Evolutionary conservation across 805 yeast species (phyloP).

Genomic region (Zygoascus ofunaensis): DNA sequence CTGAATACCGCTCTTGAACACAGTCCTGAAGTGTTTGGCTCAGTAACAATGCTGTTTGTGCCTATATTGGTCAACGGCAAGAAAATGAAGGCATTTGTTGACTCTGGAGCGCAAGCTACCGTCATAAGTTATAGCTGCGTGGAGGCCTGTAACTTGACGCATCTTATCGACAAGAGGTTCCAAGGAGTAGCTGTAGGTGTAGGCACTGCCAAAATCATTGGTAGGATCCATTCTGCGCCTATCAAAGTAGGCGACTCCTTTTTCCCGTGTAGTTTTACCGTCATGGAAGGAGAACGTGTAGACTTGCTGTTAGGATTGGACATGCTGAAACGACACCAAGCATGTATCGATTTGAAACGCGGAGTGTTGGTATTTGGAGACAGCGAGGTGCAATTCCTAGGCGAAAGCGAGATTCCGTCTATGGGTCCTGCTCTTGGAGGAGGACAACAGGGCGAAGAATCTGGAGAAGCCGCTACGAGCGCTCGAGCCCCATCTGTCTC

Average conservation of each 20-base stretch:
- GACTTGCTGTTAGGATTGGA: conserved; percentile 84
- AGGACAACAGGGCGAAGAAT: neutral
- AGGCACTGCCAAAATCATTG: conserved; percentile 69
- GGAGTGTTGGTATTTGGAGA: conserved; percentile 65
- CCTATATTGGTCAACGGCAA: conserved; percentile 68
- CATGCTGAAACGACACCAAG: conserved; percentile 80
- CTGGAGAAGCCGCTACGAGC: conserved; percentile 1
- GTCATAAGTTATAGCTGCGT: conserved; percentile 72
- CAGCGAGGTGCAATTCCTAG: conserved; percentile 60
- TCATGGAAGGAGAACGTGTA: conserved; percentile 45
- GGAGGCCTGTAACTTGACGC: conserved; percentile 56
- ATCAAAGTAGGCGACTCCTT: conserved; percentile 59
- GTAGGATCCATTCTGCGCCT: conserved; percentile 83
- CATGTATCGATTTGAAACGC: conserved; percentile 60
- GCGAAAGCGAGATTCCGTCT: conserved; percentile 51
- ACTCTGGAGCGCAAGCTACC: conserved; percentile 91
- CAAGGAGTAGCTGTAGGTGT: conserved; percentile 85
- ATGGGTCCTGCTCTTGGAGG: conserved; percentile 16
- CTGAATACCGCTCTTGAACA: conserved; percentile 71
- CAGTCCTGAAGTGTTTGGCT: conserved; percentile 82
- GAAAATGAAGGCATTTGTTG: conserved; percentile 86
- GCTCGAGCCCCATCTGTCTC: neutral
- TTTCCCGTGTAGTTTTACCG: conserved; percentile 61
- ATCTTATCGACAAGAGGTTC: conserved; percentile 71
- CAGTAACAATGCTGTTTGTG: conserved; percentile 77